These are phyloP conservation scores for Blastocystis sp. DNA, from an alignment of 352 stramenopile genomes.

Conservation along the genomic window DNA sequence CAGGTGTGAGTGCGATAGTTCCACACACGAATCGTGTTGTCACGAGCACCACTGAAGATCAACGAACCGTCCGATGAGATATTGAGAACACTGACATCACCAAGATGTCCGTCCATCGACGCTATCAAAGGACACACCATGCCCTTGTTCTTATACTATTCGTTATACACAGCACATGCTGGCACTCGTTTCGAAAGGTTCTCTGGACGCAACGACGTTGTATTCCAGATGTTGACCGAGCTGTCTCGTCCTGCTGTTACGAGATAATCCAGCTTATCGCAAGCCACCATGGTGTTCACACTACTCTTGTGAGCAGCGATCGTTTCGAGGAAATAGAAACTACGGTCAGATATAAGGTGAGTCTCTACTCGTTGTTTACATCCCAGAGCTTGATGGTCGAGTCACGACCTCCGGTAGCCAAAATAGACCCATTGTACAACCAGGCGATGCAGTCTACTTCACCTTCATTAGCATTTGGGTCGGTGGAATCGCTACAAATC, in stretches of 20 bases:
- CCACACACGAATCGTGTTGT: slow-evolving; percentile 59
- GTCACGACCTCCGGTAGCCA: slow-evolving; percentile 13
- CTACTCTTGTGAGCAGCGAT: slow-evolving; percentile 44
- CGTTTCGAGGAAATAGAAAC: background rate
- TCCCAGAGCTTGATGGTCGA: slow-evolving; percentile 42
- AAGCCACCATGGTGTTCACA: slow-evolving; percentile 22
- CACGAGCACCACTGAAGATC: slow-evolving; percentile 42
- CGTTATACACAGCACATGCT: background rate
- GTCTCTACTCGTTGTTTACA: background rate
- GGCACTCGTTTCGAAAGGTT: slow-evolving; percentile 6
- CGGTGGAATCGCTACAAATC: background rate
- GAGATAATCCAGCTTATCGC: background rate
- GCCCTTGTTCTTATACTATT: slow-evolving; percentile 7
- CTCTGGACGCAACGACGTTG: slow-evolving; percentile 4
- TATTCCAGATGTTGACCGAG: slow-evolving; percentile 29
- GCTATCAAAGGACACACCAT: slow-evolving; percentile 19
- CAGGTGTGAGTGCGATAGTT: background rate
- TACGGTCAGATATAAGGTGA: background rate
- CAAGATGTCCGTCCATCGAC: slow-evolving; percentile 55
- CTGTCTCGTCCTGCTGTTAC: slow-evolving; percentile 37
- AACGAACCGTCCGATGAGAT: background rate
- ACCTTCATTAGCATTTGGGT: background rate
- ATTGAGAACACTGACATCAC: slow-evolving; percentile 20
- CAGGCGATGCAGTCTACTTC: slow-evolving; percentile 35
- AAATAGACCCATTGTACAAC: slow-evolving; percentile 51